These are phyloP conservation scores for Phytophthora idaei DNA, from an alignment of 352 stramenopile species.

Conservation along the genomic window DNA sequence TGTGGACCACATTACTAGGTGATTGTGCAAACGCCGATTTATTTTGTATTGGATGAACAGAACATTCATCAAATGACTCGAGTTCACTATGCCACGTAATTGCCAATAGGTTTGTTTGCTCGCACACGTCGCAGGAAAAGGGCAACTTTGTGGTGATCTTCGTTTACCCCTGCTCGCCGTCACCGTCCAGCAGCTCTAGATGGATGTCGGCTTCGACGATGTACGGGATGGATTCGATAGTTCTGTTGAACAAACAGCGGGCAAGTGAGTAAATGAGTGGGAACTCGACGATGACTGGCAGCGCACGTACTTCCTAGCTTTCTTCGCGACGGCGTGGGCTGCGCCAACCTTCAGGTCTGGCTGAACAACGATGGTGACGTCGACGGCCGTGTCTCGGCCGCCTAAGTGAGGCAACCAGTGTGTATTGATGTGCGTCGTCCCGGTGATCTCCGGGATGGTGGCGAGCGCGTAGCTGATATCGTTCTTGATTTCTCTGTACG, in stretches of 20 bases:
- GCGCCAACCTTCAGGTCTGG: slow-evolving; percentile 79
- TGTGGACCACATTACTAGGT: slow-evolving; percentile 8
- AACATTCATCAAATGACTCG: slow-evolving; percentile 10
- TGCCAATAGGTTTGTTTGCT: slow-evolving; percentile 11
- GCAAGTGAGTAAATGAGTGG: not conserved
- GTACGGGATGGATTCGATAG: slow-evolving; percentile 81
- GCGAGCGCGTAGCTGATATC: slow-evolving; percentile 69
- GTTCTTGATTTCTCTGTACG: slow-evolving; percentile 76
- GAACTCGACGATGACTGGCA: not conserved
- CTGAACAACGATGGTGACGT: slow-evolving; percentile 80
- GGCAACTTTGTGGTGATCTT: slow-evolving; percentile 15
- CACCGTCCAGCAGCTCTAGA: slow-evolving; percentile 75
- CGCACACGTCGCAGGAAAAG: slow-evolving; percentile 29
- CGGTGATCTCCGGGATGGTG: slow-evolving; percentile 70
- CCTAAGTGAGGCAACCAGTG: slow-evolving; percentile 75
- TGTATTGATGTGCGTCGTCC: slow-evolving; percentile 82
- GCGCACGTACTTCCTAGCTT: slow-evolving; percentile 61
- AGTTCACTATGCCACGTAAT: slow-evolving; percentile 16
- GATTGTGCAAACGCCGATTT: slow-evolving; percentile 22
- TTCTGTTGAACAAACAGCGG: slow-evolving; percentile 37
- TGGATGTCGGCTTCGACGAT: slow-evolving; percentile 84
- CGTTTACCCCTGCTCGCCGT: slow-evolving; percentile 29
- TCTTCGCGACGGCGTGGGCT: slow-evolving; percentile 73
- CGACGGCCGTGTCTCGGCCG: slow-evolving; percentile 69
- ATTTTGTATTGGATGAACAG: not conserved